Base-by-base conservation (phyloP, 2,329 filamentous ascomycete genomes). In the Cercospora beticola region DNA sequence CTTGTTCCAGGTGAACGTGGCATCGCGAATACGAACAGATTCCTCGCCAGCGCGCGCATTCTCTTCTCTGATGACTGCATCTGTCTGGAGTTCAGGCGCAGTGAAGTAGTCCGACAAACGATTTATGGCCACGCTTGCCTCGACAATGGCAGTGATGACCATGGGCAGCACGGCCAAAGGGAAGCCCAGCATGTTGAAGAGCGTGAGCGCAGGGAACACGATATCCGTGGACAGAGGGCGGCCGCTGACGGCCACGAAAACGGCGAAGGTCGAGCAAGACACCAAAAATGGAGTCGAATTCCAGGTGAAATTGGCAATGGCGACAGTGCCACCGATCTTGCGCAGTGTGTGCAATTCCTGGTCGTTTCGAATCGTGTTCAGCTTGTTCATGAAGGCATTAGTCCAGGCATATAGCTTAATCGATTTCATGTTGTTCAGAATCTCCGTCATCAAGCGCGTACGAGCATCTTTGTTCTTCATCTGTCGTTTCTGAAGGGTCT, bases 401-500 rank as follows among this genome's bases (percentile, higher is more conserved):
- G 94, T 94, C 95, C 95, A 99, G 31, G 95, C 95, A 79, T 97
- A 99, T 21, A 99, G 87, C 83, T 99, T 99, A 84, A 99, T 85
- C 78, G 93, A 97, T 84, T 99, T 99, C 92, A 99, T 99, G 82
- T 98, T 98, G 85, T 96, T 97, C 77, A 99, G 85, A 73, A 99
- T 99, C 81, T 99, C 95, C 6, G 94, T 96, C 85, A 98, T 97
- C 68, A 99, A 83, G 61, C 94, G 89, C 58, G 94, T 97, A 77
- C 95, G 89, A 46, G 93, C 87, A 76, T 99, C 95, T 83, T 99
- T 99, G 83, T 98, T 98, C 84, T 96, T 97, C 95, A 99, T 99
- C 83, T 99, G 95, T 72, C 89, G 86, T 81, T 98, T 96, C 79
- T 99, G 96, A 75, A 99, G 83, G 54, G 87, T 93, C 83, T 97